Evolutionary conservation across 352 stramenopile genomes (phyloP), one percentile per base, ranked within the genome.

Genomic region (Globisporangium cederbergense): DNA sequence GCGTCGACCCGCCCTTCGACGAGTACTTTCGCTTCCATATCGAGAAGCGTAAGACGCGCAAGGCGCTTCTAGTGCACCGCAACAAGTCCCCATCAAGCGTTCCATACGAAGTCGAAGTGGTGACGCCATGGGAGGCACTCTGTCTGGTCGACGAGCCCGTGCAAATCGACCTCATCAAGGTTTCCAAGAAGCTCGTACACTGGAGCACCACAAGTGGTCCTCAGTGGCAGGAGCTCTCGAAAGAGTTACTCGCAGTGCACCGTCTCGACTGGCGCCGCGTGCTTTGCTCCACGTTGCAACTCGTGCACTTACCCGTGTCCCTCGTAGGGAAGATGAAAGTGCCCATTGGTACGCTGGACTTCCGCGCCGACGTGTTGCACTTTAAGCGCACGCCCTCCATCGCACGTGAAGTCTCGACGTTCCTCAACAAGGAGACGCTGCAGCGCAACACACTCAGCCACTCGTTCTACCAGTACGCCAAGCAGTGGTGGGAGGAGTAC

Each of bases 401-500:
- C 13, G 71, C 76, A 14, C 78, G 71, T 11, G 74, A 93, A 16
- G 72, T 75, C 5, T 59, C 72, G 1, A 20, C 62, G 1, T 83
- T 80, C 20, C 71, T 96, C 2, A 81, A 78, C 59, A 86, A 83
- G 55, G 80, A 90, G 22, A 62, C 72, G 18, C 57, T 91, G 13
- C 73, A 81, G 53, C 69, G 58, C 8, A 90, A 91, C 46, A 75
- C 75, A 5, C 72, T 75, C 13, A 78, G 74, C 10, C 79, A 88
- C 20, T 71, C 74, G 28, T 94, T 96, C 52, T 95, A 91, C 62
- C 81, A 92, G 64, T 86, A 93, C 60, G 84, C 85, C 4, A 91
- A 91, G 52, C 74, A 85, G 42, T 96, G 88, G 88, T 96, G 88
- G 88, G 73, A 90, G 7, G 83, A 93, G 50, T 93, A 89, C 53